Conservation (phyloP, 495 filamentous ascomycete species). For the Cercophora scortea region DNA sequence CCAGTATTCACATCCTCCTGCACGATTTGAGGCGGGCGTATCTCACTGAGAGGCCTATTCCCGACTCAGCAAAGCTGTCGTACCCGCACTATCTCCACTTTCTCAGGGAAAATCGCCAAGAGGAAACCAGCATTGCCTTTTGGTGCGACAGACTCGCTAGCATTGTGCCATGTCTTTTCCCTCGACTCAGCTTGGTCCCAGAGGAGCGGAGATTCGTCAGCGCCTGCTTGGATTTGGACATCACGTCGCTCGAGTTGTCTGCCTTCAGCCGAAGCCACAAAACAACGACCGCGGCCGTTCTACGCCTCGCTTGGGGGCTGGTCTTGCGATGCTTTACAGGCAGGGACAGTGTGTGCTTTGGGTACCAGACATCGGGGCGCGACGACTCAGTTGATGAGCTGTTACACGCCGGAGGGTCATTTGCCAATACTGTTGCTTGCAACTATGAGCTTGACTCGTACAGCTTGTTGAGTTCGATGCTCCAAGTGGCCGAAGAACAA, state of each 20-base stretch:
- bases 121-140: conserved; percentile 23
- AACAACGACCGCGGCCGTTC: conserved; percentile 24
- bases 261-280: conserved; percentile 26
- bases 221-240: conserved; percentile 27
- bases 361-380: conserved; percentile 34
- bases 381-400: conserved; percentile 29
- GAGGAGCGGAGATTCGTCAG: conserved; percentile 22
- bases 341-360: conserved; percentile 32
- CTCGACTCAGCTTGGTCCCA: conserved; percentile 19
- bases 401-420: conserved; percentile 32
- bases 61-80: conserved; percentile 20
- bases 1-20: conserved; percentile 35
- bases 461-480: conserved; percentile 21
- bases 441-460: conserved; percentile 22
- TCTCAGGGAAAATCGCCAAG: conserved; percentile 22
- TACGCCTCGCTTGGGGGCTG: conserved; percentile 42
- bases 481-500: conserved; percentile 29
- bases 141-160: conserved; percentile 32
- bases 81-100: conserved; percentile 33
- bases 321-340: conserved; percentile 36
- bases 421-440: conserved; percentile 32
- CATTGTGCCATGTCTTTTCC: conserved; percentile 32
- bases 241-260: conserved; percentile 25
- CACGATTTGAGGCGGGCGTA: conserved; percentile 34
- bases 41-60: conserved; percentile 22